phyloP scores from a whole-genome alignment of 352 stramenopile species.

The Globisporangium echinulatum region DNA sequence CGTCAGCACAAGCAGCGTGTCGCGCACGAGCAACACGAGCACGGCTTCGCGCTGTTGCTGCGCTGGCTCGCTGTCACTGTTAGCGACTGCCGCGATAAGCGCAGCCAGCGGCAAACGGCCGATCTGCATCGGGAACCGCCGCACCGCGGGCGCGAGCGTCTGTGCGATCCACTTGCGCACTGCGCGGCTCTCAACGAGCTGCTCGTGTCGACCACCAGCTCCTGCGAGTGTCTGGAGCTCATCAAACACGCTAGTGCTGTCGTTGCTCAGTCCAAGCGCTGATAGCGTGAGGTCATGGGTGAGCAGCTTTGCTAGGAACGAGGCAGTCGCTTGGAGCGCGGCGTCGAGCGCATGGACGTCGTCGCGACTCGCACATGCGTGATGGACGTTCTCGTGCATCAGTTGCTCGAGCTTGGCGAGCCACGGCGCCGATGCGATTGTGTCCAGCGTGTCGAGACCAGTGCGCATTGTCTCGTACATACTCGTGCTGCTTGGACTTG shows the following conservation, averaged over 20 bases:
- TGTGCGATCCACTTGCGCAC: constrained; percentile 14
- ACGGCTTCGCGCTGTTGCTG: constrained; percentile 5
- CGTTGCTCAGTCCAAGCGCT: constrained; percentile 2
- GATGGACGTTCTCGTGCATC: constrained; percentile 52
- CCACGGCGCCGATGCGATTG: constrained; percentile 23
- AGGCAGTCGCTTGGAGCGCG: background rate
- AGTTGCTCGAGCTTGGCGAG: constrained; percentile 35
- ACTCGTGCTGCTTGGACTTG: background rate
- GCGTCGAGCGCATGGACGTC: constrained; percentile 26
- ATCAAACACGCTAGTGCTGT: background rate
- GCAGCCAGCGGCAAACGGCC: background rate
- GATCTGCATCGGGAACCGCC: constrained; percentile 4
- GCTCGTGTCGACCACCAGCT: background rate
- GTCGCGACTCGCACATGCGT: constrained; percentile 29
- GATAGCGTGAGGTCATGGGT: background rate
- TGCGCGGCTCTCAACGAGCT: constrained; percentile 8
- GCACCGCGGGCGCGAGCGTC: constrained; percentile 9
- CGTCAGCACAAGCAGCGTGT: constrained; percentile 34
- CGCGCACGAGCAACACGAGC: constrained; percentile 19
- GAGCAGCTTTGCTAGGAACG: constrained; percentile 8
- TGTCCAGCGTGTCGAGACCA: constrained; percentile 9
- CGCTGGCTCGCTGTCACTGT: background rate
- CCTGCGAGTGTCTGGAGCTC: constrained; percentile 5
- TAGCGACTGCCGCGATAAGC: background rate
- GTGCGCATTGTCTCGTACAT: background rate